Percentiles rank a stretch among this genome's conserved stretches.
Evolutionary conservation across 2,329 filamentous ascomycete species (phyloP).

Genomic region (Metarhizium album): DNA sequence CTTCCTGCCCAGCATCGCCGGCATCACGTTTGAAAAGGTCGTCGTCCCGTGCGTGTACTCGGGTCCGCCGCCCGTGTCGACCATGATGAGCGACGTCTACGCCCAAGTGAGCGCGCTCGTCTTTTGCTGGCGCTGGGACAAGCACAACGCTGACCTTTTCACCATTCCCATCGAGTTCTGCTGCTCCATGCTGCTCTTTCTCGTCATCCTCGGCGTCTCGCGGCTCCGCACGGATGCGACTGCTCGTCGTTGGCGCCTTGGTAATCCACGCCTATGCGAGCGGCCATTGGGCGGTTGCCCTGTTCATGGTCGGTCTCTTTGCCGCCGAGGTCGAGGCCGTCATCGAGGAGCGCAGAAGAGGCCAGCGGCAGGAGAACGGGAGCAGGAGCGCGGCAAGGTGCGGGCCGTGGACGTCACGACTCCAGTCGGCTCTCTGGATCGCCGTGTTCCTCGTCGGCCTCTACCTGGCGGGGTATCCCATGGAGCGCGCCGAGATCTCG

Average conservation of each 20-base stretch:
- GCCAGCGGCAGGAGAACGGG: not conserved
- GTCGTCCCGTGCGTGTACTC: not conserved
- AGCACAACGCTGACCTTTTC: not conserved
- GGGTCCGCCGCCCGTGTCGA: not conserved
- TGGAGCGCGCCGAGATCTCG: not conserved
- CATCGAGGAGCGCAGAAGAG: not conserved
- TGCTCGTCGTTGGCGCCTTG: not conserved
- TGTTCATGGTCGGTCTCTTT: not conserved
- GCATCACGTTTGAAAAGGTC: not conserved
- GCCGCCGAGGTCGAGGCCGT: not conserved
- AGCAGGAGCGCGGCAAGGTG: not conserved
- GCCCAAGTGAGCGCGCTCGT: not conserved
- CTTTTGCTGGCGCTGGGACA: not conserved
- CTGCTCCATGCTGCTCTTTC: not conserved
- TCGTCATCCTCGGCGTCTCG: not conserved
- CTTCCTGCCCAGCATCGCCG: not conserved
- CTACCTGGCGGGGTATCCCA: not conserved
- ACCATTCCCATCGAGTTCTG: not conserved
- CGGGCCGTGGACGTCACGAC: not conserved
- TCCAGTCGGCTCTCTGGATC: not conserved
- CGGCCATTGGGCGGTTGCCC: not conserved
- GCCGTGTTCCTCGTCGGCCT: not conserved
- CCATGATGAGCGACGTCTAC: not conserved
- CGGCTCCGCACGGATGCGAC: not conserved
- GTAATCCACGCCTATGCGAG: not conserved